phyloP scores from a whole-genome alignment of 225 moss, liverwort and hornwort species.

The Climacium dendroides region DNA sequence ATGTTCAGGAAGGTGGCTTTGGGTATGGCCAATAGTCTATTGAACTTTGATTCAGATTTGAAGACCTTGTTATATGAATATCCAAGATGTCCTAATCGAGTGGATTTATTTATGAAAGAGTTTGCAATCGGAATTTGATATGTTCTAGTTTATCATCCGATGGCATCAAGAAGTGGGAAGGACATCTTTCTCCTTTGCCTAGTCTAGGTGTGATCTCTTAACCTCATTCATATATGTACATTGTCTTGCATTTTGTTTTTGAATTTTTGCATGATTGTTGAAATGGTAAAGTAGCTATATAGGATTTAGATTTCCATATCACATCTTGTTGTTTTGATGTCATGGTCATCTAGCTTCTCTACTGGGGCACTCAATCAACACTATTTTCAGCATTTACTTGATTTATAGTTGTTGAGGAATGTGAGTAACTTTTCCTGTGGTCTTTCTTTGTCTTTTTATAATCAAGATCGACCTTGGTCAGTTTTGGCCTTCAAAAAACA shows the following conservation, averaged over 20 bases:
- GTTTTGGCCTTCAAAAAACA: not conserved
- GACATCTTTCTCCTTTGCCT: not conserved
- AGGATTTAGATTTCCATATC: not conserved
- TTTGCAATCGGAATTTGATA: fast-evolving
- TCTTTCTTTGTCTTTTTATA: not conserved
- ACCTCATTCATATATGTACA: fast-evolving
- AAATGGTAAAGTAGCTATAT: fast-evolving
- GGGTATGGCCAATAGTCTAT: no score
- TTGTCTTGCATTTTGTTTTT: no score
- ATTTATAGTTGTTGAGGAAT: not conserved
- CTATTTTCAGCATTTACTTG: no score
- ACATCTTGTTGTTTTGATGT: fast-evolving
- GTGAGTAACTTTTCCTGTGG: not conserved
- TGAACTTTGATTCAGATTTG: not conserved
- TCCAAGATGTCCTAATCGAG: no score
- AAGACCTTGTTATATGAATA: not conserved
- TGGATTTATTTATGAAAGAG: no score
- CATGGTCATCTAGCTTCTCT: not conserved
- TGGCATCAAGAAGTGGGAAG: no score
- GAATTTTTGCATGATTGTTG: not conserved
- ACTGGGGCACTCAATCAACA: not conserved
- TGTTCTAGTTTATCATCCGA: fast-evolving
- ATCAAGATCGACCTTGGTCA: not conserved
- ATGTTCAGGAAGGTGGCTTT: no score
- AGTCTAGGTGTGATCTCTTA: not conserved